A percentile compares a stretch with the other conserved stretches of the same genome.
Evolutionary conservation across 306 rosid species (phyloP).

Genomic region (Acmispon strigosus): DNA sequence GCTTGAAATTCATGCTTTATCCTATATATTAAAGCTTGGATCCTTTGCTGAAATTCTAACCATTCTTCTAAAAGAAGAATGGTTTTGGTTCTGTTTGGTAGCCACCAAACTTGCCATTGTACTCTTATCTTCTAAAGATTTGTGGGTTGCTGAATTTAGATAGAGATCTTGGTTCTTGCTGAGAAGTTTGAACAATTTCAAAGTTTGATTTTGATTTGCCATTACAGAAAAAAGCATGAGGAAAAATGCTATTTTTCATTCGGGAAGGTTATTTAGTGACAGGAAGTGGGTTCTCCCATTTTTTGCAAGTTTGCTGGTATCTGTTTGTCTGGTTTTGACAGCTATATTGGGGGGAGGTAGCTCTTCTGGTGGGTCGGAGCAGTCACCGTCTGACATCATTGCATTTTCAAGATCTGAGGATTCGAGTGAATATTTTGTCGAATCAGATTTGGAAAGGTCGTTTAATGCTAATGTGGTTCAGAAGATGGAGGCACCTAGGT

Average conservation of each 20-base stretch:
- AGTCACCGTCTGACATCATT: constrained; percentile 43
- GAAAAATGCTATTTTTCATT: constrained; percentile 63
- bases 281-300: constrained; percentile 76
- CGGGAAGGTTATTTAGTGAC: constrained; percentile 68
- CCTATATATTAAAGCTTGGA: not conserved
- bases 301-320: constrained; percentile 62
- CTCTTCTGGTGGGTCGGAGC: constrained; percentile 47
- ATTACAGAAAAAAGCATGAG: constrained; percentile 44
- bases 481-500: constrained; percentile 51
- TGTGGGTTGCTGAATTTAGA: constrained; percentile 22
- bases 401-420: constrained; percentile 46
- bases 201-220: constrained; percentile 15
- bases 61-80: constrained; percentile 15
- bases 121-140: constrained; percentile 3
- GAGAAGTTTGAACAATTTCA: not conserved
- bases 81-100: constrained; percentile 16
- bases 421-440: constrained; percentile 54
- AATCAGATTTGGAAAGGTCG: constrained; percentile 51
- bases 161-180: constrained; percentile 22
- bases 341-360: constrained; percentile 49
- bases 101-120: constrained; percentile 19
- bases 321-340: constrained; percentile 50
- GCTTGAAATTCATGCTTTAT: constrained; percentile 31
- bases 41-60: constrained; percentile 17
- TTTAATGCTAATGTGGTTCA: constrained; percentile 14